Conservation (phyloP, 768 basidiomycete species). For the Agaricus bisporus region DNA sequence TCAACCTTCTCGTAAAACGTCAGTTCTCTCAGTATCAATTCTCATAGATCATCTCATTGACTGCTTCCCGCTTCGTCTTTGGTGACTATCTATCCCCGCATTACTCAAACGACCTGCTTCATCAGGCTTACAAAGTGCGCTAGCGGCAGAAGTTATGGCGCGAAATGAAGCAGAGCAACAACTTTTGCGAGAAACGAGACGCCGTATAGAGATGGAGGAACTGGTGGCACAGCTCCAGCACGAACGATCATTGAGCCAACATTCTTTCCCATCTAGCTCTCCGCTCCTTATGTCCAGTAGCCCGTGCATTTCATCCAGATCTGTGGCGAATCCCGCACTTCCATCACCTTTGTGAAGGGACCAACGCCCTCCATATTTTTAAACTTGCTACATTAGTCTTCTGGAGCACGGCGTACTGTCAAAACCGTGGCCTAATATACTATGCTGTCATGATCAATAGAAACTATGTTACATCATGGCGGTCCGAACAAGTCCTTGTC, state of each 20-base stretch:
- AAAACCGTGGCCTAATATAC: neutral
- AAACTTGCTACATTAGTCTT: neutral
- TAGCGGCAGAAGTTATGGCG: slow-evolving; percentile 2
- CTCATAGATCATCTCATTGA: neutral
- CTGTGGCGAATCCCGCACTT: neutral
- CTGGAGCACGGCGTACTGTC: no score
- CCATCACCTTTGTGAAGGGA: neutral
- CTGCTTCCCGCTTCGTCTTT: neutral
- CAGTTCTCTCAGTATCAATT: neutral
- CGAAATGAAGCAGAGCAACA: slow-evolving; percentile 6
- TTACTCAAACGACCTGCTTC: neutral
- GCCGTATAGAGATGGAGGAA: slow-evolving; percentile 10
- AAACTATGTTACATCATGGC: neutral
- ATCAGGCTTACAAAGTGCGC: slow-evolving; percentile 3
- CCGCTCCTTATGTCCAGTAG: slow-evolving; percentile 9
- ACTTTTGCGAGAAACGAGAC: slow-evolving; percentile 5
- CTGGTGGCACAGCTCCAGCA: slow-evolving; percentile 6
- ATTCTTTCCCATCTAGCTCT: neutral
- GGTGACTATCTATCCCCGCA: neutral
- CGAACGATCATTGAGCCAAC: neutral
- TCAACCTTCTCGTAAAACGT: neutral
- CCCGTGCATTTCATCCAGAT: slow-evolving; percentile 2
- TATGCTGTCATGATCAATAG: neutral
- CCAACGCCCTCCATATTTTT: neutral
- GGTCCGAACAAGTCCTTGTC: neutral